Evolutionary conservation across 495 filamentous ascomycete species (phyloP).

Genomic region (Penicillium egyptiacum): DNA sequence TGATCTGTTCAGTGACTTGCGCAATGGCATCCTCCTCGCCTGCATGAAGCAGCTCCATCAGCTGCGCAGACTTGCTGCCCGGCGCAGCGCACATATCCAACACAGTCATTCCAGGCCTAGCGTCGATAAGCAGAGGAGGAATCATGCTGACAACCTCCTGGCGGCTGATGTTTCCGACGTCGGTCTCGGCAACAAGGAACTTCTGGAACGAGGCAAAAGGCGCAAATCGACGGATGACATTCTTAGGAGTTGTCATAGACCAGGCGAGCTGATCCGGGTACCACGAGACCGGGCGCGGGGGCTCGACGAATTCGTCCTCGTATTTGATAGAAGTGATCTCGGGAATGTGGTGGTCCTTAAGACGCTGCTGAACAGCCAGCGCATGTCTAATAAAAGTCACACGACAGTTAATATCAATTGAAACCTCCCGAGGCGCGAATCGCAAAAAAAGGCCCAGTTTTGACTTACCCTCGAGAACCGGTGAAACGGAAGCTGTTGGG

Average conservation of each 20-base stretch:
- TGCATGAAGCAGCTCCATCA: slow-evolving; percentile 89
- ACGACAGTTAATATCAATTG: slow-evolving; percentile 14
- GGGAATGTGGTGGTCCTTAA: slow-evolving; percentile 86
- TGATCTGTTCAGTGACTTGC: slow-evolving; percentile 54
- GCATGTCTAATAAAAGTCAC: slow-evolving; percentile 61
- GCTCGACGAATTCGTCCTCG: slow-evolving; percentile 76
- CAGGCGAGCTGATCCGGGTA: slow-evolving; percentile 93
- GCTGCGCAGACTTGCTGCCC: slow-evolving; percentile 92
- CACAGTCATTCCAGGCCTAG: slow-evolving; percentile 85
- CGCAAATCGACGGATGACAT: slow-evolving; percentile 82
- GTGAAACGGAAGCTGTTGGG: slow-evolving; percentile 97
- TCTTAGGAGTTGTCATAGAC: slow-evolving; percentile 95
- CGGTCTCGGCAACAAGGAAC: slow-evolving; percentile 96
- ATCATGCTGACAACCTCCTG: slow-evolving; percentile 99
- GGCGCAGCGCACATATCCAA: slow-evolving; percentile 96
- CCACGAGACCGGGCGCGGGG: slow-evolving; percentile 79
- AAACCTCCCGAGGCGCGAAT: not conserved
- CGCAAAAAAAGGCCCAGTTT: slow-evolving; percentile 1
- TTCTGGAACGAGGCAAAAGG: slow-evolving; percentile 96
- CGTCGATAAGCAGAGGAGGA: slow-evolving; percentile 88
- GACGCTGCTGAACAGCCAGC: slow-evolving; percentile 75
- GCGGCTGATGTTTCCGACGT: slow-evolving; percentile 92
- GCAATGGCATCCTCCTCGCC: slow-evolving; percentile 83
- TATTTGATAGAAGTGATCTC: slow-evolving; percentile 78
- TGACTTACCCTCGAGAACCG: slow-evolving; percentile 75